Evolutionary conservation across 2,329 filamentous ascomycete genomes (phyloP), one percentile per base, ranked within the genome.

Genomic region (Cordyceps fumosorosea): DNA sequence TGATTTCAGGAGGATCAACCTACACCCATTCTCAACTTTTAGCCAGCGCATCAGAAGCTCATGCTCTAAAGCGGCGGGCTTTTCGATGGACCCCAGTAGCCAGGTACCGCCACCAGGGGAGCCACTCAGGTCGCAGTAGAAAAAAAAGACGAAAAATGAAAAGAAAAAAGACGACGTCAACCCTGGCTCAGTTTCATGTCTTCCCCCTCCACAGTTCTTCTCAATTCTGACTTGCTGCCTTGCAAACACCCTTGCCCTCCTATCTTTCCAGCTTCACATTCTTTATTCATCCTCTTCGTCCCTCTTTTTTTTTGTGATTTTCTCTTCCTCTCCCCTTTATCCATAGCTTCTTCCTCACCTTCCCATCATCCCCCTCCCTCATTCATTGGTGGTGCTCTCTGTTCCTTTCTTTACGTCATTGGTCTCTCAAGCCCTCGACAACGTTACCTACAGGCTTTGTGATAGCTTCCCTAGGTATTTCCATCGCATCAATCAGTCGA

Each of bases 331-430:
- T 56, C 57, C 60, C 64, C 65, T 63, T 63, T 65, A 63, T 61
- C 65, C 29, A 24, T 60, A 62, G 58, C 67, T 64, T 65, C 65
- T 63, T 67, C 69, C 50, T 65, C 65, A 64, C 67, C 69, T 52
- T 64, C 54, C 22, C 55, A 45, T 62, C 52, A 56, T 56, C 62
- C 20, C 60, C 51, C 63, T 22, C 53, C 42, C 57, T 63, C 52
- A 37, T 59, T 54, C 52, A n/a, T 40, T 20, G 24, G 42, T 44
- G 48, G 24, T 34, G 24, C n/a, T 11, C 2, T 22, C 2, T 56
- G 3, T 37, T 29, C 51, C 12, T 56, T 56, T 29, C 22, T 11
- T 37, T 42, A 32, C 40, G 58, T 51, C 56, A 59, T 59, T 51
- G n/a, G 42, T 50, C 29, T 14, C 20, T 26, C 32, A 50, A n/a